phyloP scores from a whole-genome alignment of 306 rosid genomes.

The Sicyos baderoa region DNA sequence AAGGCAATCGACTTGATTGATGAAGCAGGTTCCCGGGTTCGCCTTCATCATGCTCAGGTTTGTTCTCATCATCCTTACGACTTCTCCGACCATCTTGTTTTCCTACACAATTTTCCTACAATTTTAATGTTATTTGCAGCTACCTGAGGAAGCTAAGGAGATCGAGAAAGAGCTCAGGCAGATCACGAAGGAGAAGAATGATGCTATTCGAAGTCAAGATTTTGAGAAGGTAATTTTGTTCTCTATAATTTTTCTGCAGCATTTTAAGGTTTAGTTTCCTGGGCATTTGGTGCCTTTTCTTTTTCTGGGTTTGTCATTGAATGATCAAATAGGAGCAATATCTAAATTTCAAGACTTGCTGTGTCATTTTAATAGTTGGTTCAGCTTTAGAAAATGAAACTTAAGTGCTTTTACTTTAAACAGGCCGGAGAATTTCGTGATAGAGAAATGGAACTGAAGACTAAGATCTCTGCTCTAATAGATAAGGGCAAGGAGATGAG shows the following conservation, averaged over 20 bases:
- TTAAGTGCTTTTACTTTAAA: conserved; percentile 4
- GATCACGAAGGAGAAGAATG: conserved; percentile 85
- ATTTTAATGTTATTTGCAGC: conserved; percentile 33
- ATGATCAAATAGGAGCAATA: not conserved
- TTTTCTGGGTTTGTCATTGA: not conserved
- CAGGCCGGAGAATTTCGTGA: conserved; percentile 95
- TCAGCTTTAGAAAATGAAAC: not conserved
- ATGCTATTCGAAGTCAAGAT: conserved; percentile 86
- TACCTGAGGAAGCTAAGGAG: conserved; percentile 87
- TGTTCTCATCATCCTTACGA: not conserved
- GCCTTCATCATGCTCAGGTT: conserved; percentile 93
- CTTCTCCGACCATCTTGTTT: not conserved
- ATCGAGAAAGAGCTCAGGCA: conserved; percentile 82
- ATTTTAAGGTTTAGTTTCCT: not conserved
- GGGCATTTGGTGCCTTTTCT: not conserved
- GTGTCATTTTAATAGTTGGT: conserved; percentile 16
- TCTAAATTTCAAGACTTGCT: conserved; percentile 3
- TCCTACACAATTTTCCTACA: not conserved
- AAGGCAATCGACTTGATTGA: conserved; percentile 94
- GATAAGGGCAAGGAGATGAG: conserved; percentile 93
- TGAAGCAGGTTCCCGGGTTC: conserved; percentile 93
- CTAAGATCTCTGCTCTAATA: conserved; percentile 64
- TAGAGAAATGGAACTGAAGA: conserved; percentile 83
- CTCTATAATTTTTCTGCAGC: not conserved
- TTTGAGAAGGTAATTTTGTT: conserved; percentile 66